These are phyloP conservation scores for Sclerotinia sclerotiorum DNA, from an alignment of 2,329 filamentous ascomycete species.

Conservation along the genomic window DNA sequence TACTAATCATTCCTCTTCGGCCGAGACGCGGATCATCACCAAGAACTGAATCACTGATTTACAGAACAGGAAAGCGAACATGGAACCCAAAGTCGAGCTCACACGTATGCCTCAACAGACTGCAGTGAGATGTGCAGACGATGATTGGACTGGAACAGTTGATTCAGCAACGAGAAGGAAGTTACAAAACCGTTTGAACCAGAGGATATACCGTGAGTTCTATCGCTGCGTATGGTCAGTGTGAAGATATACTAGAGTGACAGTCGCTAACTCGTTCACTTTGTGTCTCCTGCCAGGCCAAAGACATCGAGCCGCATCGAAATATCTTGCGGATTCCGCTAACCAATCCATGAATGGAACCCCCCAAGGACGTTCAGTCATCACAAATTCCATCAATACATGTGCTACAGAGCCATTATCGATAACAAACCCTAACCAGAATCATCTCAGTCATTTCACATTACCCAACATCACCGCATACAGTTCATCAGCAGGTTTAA, in stretches of 20 bases:
- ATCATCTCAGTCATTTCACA: background rate
- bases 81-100: background rate
- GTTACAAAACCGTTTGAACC: conserved; percentile 49
- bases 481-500: background rate
- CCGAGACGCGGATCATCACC: background rate
- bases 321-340: background rate
- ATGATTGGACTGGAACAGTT: conserved; percentile 49
- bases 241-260: background rate
- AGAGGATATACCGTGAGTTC: conserved; percentile 47
- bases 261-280: conserved; percentile 4
- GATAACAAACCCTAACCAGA: background rate
- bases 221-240: background rate
- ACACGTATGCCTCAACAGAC: background rate
- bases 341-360: background rate
- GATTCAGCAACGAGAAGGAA: conserved; percentile 46
- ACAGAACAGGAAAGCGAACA: background rate
- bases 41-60: background rate
- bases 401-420: background rate
- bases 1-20: background rate
- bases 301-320: background rate
- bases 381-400: background rate
- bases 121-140: conserved; percentile 44
- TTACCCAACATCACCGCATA: background rate
- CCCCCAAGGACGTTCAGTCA: background rate
- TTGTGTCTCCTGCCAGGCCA: background rate